Evolutionary conservation across 441 rosid species (phyloP).

Genomic region (Brassica balearica): DNA sequence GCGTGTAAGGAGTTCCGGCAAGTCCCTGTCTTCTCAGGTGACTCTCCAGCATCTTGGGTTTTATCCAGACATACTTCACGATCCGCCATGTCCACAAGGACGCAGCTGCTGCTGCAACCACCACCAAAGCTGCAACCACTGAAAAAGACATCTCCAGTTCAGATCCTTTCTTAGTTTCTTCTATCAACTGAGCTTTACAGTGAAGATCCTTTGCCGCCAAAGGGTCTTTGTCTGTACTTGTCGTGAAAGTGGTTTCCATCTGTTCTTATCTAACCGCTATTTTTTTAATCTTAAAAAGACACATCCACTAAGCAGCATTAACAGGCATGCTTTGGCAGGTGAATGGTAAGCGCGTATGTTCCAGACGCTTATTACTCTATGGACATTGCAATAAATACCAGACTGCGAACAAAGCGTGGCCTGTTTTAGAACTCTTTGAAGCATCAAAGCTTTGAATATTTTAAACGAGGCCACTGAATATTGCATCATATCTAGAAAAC

Average conservation of each 20-base stretch:
- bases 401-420: not conserved
- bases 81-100: slow-evolving; percentile 51
- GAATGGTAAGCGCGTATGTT: slow-evolving; percentile 44
- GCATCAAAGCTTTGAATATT: slow-evolving; percentile 18
- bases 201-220: slow-evolving; percentile 17
- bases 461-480: not conserved
- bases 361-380: slow-evolving; percentile 44
- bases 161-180: not conserved
- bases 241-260: slow-evolving; percentile 22
- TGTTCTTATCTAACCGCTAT: slow-evolving; percentile 1
- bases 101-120: slow-evolving; percentile 1
- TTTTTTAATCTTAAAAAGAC: slow-evolving; percentile 11
- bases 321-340: slow-evolving; percentile 18
- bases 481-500: slow-evolving; percentile 9
- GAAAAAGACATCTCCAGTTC: slow-evolving; percentile 29
- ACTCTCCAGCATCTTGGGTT: slow-evolving; percentile 53
- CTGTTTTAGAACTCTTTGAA: not conserved
- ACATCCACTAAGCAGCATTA: slow-evolving; percentile 34
- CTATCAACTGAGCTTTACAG: slow-evolving; percentile 23
- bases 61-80: slow-evolving; percentile 55
- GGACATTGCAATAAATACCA: not conserved
- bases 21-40: slow-evolving; percentile 52
- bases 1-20: slow-evolving; percentile 50
- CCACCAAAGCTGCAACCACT: slow-evolving; percentile 28
- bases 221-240: slow-evolving; percentile 18